Conservation (phyloP, 2,329 filamentous ascomycete genomes). For the Colletotrichum sp. region DNA sequence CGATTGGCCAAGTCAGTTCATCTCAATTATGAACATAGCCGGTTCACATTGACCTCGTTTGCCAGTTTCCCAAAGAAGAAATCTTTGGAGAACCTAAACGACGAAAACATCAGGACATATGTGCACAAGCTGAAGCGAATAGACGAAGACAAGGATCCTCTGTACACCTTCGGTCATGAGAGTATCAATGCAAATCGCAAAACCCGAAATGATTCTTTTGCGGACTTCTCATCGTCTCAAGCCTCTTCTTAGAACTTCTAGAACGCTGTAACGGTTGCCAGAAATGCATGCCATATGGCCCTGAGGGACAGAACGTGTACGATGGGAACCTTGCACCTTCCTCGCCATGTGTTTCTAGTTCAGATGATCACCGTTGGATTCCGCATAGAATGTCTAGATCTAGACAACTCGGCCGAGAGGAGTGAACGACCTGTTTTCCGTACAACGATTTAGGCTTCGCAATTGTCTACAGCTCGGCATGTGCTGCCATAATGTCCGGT, state of each 20-base stretch:
- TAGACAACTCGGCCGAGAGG: background rate
- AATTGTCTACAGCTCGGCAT: background rate
- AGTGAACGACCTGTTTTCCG: background rate
- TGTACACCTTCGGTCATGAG: background rate
- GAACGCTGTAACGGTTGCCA: background rate
- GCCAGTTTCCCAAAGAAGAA: background rate
- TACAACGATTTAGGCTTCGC: background rate
- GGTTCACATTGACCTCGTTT: background rate
- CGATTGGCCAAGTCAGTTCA: background rate
- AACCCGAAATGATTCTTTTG: background rate
- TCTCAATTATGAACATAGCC: background rate
- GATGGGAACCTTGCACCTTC: background rate
- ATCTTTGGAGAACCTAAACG: background rate
- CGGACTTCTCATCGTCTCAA: background rate
- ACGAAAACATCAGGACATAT: background rate
- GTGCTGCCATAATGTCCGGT: background rate
- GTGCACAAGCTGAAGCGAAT: background rate
- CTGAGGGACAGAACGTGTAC: background rate
- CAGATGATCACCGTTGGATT: background rate
- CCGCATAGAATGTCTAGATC: background rate
- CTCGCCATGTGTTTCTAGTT: background rate
- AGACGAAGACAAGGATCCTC: background rate
- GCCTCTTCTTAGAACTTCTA: background rate
- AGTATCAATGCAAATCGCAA: background rate
- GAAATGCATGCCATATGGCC: no score